These are phyloP conservation scores for Manihot esculenta DNA, from an alignment of 441 rosid genomes.

Conservation along the genomic window DNA sequence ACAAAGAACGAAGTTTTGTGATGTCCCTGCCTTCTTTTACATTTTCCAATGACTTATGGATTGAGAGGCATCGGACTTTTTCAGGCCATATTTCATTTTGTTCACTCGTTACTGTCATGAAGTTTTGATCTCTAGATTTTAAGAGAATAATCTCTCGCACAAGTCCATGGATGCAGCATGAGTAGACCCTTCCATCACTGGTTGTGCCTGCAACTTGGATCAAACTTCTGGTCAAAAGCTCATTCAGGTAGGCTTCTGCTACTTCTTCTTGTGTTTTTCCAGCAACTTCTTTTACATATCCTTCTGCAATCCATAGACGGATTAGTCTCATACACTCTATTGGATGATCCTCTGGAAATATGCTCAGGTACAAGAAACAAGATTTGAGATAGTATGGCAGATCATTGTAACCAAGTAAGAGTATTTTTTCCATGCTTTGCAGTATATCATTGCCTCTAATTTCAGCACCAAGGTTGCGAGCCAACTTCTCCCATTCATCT, in stretches of 20 bases:
- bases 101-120: conserved; percentile 27
- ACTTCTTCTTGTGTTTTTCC: conserved; percentile 19
- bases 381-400: conserved; percentile 23
- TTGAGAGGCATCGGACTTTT: conserved; percentile 35
- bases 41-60: conserved; percentile 26
- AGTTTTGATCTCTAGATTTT: conserved; percentile 21
- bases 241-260: conserved; percentile 18
- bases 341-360: conserved; percentile 18
- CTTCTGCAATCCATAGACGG: conserved; percentile 27
- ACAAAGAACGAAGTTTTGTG: conserved; percentile 35
- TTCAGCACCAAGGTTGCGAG: conserved; percentile 13
- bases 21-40: conserved; percentile 10
- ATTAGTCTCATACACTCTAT: conserved; percentile 12
- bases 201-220: conserved; percentile 13
- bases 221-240: conserved; percentile 23
- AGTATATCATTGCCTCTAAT: conserved; percentile 14
- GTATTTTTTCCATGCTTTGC: not conserved
- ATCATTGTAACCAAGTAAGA: conserved; percentile 23
- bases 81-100: conserved; percentile 24
- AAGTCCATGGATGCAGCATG: conserved; percentile 22
- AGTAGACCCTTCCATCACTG: conserved; percentile 16
- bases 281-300: conserved; percentile 12
- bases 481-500: conserved; percentile 21
- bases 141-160: conserved; percentile 16
- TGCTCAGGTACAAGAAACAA: conserved; percentile 22